phyloP scores from a whole-genome alignment of 163 green algal species.

The Prototheca cutis region DNA sequence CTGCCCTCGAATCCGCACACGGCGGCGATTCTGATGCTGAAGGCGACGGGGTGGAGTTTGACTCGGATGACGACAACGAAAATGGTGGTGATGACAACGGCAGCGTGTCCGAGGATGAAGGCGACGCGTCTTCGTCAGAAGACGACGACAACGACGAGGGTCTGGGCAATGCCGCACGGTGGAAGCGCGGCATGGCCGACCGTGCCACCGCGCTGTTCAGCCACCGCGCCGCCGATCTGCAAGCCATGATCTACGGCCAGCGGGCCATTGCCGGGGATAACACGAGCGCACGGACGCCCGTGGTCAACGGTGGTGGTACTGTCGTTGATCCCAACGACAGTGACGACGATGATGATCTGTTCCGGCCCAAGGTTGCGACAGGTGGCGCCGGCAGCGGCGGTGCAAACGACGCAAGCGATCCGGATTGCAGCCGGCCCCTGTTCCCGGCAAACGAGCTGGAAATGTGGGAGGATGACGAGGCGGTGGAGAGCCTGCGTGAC shows the following conservation, averaged over 20 bases:
- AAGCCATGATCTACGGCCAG: constrained; percentile 50
- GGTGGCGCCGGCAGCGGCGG: too few species aligned
- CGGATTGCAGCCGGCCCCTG: constrained; percentile 14
- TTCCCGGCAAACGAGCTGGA: constrained; percentile 11
- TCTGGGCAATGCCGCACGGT: constrained; percentile 40
- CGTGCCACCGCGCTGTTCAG: constrained; percentile 50
- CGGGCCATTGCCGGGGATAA: too few species aligned
- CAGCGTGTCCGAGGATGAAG: constrained; percentile 12
- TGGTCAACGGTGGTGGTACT: too few species aligned
- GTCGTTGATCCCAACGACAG: too few species aligned
- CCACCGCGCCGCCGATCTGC: constrained; percentile 44
- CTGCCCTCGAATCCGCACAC: background rate
- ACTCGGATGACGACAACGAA: too few species aligned
- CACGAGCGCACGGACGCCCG: too few species aligned
- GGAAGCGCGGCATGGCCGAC: constrained; percentile 45
- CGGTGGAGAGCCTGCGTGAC: constrained; percentile 57
- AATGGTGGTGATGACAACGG: too few species aligned
- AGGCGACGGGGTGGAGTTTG: background rate
- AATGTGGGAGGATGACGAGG: constrained; percentile 33
- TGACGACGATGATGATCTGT: constrained; percentile 61
- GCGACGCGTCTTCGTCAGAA: constrained; percentile 13
- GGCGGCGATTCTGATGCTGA: constrained; percentile 8
- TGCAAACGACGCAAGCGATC: too few species aligned
- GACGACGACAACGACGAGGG: constrained; percentile 22
- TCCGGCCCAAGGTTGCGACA: constrained; percentile 26